phyloP scores from a whole-genome alignment of 192 early-diverging fungal species.

The Geranomyces michiganensis region DNA sequence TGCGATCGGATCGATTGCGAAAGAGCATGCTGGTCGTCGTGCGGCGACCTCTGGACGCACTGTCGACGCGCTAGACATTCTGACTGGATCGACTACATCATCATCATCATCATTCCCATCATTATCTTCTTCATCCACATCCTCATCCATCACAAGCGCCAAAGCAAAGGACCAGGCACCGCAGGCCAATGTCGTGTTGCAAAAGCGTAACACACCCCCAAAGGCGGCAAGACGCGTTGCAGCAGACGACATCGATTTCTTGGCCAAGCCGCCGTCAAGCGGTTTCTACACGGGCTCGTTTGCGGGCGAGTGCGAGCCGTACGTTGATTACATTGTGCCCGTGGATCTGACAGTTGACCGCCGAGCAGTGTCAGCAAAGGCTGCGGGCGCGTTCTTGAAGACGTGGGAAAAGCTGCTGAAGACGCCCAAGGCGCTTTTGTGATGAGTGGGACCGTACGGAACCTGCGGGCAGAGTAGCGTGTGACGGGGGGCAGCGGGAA shows the following conservation, averaged over 20 bases:
- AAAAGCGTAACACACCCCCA: neutral
- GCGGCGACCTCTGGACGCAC: neutral
- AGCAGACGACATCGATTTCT: conserved; percentile 33
- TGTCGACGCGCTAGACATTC: conserved; percentile 10
- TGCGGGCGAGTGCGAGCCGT: conserved; percentile 25
- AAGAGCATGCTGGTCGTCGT: neutral
- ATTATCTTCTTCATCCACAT: neutral
- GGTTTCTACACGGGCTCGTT: conserved; percentile 22
- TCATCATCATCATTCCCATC: conserved; percentile 1
- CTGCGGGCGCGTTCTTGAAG: conserved; percentile 24
- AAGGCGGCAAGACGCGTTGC: neutral
- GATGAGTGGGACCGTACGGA: too few relatives aligned
- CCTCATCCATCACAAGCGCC: neutral
- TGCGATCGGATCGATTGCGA: conserved; percentile 27
- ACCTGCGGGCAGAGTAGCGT: too few relatives aligned
- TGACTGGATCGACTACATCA: neutral
- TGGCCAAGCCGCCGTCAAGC: conserved; percentile 11
- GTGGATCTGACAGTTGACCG: conserved; percentile 32
- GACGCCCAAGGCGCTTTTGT: conserved; percentile 24
- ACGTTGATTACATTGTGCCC: conserved; percentile 17
- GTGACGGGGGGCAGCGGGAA: too few relatives aligned
- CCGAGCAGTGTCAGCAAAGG: conserved; percentile 15
- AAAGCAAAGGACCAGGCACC: neutral
- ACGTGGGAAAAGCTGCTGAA: conserved; percentile 22
- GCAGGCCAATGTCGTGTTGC: conserved; percentile 4